Evolutionary conservation across 2,329 filamentous ascomycete species (phyloP).

Genomic region (Colletotrichum sp.): DNA sequence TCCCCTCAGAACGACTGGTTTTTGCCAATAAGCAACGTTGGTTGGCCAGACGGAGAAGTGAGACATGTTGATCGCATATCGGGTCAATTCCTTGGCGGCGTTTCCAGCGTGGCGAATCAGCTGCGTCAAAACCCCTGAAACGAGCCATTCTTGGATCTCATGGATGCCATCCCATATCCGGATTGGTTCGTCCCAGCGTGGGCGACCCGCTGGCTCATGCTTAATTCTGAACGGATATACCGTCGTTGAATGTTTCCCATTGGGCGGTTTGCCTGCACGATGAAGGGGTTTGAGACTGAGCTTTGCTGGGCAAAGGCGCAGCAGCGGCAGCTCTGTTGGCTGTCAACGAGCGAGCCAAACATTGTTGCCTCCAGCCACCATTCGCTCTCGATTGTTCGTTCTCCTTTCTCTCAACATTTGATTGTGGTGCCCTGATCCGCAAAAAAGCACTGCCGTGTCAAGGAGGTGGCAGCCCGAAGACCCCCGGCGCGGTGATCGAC

Average conservation of each 20-base stretch:
- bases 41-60: constrained; percentile 10
- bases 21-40: background rate
- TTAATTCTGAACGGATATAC: constrained; percentile 1
- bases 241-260: background rate
- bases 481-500: background rate
- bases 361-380: background rate
- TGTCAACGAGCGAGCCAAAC: background rate
- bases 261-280: background rate
- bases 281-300: background rate
- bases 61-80: constrained; percentile 13
- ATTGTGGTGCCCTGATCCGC: background rate
- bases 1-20: background rate
- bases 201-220: background rate
- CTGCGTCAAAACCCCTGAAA: background rate
- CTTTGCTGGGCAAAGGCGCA: background rate
- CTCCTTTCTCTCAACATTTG: background rate
- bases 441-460: constrained; percentile 4
- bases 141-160: background rate
- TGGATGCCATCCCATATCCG: background rate
- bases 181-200: background rate
- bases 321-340: background rate
- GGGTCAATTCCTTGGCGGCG: constrained; percentile 9
- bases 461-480: background rate
- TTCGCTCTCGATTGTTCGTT: constrained; percentile 4
- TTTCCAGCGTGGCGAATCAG: constrained; percentile 2